Percentiles rank a stretch among this genome's conserved stretches.
phyloP scores from a whole-genome alignment of 192 early-diverging fungal genomes.

The Coemansia sp. region DNA sequence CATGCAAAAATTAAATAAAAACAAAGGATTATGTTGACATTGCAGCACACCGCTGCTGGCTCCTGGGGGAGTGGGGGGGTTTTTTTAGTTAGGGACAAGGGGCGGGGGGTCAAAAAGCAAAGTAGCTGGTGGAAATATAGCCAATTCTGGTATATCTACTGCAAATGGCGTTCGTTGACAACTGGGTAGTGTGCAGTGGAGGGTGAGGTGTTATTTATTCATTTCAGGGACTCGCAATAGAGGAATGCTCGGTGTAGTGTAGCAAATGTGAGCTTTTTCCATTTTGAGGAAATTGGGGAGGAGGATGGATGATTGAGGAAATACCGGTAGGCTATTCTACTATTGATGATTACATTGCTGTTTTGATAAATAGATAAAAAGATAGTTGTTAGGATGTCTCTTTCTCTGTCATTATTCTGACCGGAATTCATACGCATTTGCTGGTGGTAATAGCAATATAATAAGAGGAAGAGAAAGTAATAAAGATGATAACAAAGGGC shows the following conservation, averaged over 20 bases:
- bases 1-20: neutral
- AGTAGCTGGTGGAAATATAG: neutral
- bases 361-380: neutral
- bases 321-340: neutral
- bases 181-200: conserved; percentile 5
- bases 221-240: neutral
- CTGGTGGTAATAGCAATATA: conserved; percentile 2
- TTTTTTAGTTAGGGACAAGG: neutral
- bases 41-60: neutral
- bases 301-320: neutral
- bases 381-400: neutral
- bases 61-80: too few relatives aligned
- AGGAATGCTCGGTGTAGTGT: neutral
- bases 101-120: neutral
- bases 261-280: neutral
- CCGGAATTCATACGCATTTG: neutral
- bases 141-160: conserved; percentile 5
- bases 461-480: neutral
- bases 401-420: neutral
- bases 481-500: neutral
- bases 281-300: neutral
- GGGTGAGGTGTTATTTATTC: neutral
- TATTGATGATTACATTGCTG: neutral
- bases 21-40: neutral
- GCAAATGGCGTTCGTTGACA: conserved; percentile 4